A percentile compares a stretch with the other conserved stretches of the same genome.
Evolutionary conservation across 2,329 filamentous ascomycete species (phyloP).

Genomic region (Rhynchosporium secalis): DNA sequence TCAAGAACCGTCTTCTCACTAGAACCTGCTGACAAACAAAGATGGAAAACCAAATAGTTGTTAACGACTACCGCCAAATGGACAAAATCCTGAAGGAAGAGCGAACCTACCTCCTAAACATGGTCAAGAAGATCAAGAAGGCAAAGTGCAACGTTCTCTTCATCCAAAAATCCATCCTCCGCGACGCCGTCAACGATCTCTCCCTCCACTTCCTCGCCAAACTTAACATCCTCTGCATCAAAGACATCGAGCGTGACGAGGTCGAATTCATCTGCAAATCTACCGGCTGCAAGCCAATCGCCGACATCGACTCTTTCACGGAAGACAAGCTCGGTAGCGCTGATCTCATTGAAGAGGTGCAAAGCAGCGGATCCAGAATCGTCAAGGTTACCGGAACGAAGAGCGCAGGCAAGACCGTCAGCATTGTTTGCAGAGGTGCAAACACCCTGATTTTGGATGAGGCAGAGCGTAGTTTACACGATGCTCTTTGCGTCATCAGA

Average conservation of each 20-base stretch:
- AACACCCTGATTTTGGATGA: constrained; percentile 95
- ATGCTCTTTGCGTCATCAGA: constrained; percentile 94
- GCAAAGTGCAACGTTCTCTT: constrained; percentile 98
- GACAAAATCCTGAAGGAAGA: constrained; percentile 99
- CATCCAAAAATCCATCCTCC: constrained; percentile 97
- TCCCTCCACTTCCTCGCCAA: constrained; percentile 97
- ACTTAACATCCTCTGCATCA: constrained; percentile 91
- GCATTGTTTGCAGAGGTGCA: constrained; percentile 89
- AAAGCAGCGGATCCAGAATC: constrained; percentile 84
- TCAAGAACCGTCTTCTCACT: neutral
- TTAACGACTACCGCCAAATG: constrained; percentile 99
- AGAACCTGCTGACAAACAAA: constrained; percentile 41
- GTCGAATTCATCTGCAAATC: constrained; percentile 99
- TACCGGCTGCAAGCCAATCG: constrained; percentile 97
- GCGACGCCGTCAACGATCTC: constrained; percentile 96
- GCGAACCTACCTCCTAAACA: constrained; percentile 94
- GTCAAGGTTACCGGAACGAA: constrained; percentile 95
- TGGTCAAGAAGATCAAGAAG: constrained; percentile 99
- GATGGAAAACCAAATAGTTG: constrained; percentile 99
- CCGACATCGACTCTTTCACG: constrained; percentile 96
- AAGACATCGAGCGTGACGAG: constrained; percentile 98
- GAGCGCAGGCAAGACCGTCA: constrained; percentile 82
- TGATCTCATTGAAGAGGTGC: constrained; percentile 89
- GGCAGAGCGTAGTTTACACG: constrained; percentile 93
- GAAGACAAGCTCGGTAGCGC: constrained; percentile 96